phyloP scores from a whole-genome alignment of 2,329 filamentous ascomycete species.

The Xylariaceae sp. region DNA sequence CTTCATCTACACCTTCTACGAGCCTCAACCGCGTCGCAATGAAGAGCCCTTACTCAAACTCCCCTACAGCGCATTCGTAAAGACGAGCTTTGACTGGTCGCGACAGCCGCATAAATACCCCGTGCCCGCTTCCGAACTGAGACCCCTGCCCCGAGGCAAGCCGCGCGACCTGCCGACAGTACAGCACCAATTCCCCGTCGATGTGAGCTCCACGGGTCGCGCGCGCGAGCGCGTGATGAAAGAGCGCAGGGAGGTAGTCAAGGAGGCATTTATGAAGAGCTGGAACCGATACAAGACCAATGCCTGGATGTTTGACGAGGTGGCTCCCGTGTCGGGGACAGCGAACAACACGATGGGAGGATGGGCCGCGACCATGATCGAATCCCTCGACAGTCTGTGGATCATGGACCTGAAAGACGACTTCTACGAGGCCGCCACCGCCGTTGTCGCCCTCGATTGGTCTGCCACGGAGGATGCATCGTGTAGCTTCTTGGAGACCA shows the following conservation, averaged over 20 bases:
- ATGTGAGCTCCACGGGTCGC: conserved; percentile 5
- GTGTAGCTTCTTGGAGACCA: conserved; percentile 42
- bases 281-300: conserved; percentile 42
- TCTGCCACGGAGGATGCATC: conserved; percentile 32
- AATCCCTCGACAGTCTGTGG: conserved; percentile 46
- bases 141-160: conserved; percentile 11
- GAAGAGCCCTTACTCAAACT: neutral
- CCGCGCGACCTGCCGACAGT: conserved; percentile 11
- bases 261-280: conserved; percentile 33
- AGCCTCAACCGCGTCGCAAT: neutral
- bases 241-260: conserved; percentile 32
- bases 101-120: conserved; percentile 7
- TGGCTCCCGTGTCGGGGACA: conserved; percentile 41
- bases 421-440: conserved; percentile 43
- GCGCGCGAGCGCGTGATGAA: conserved; percentile 15
- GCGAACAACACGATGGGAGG: conserved; percentile 40
- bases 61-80: conserved; percentile 2
- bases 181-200: conserved; percentile 9
- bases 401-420: conserved; percentile 47
- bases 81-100: conserved; percentile 19
- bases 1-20: neutral
- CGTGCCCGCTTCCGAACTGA: conserved; percentile 6
- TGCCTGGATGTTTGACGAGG: conserved; percentile 45
- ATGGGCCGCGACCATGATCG: conserved; percentile 49
- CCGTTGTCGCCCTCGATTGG: conserved; percentile 43